Percentiles rank a stretch among this genome's conserved stretches.
phyloP scores from a whole-genome alignment of 768 basidiomycete genomes.

The Lentinula aciculospora region DNA sequence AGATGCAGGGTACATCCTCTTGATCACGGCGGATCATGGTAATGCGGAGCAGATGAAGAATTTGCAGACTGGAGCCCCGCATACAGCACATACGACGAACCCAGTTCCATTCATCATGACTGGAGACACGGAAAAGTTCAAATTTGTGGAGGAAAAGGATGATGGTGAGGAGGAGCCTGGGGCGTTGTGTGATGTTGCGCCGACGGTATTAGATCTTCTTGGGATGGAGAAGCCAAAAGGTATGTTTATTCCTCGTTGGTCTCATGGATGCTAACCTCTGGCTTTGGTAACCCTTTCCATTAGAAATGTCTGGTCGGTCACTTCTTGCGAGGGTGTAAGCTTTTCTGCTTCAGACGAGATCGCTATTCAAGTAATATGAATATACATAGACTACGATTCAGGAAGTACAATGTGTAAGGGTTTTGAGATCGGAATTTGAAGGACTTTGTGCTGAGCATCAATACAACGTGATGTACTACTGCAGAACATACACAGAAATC shows the following conservation, averaged over 20 bases:
- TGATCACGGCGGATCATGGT: slow-evolving; percentile 91
- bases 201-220: slow-evolving; percentile 78
- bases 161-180: slow-evolving; percentile 57
- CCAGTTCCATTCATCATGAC: slow-evolving; percentile 88
- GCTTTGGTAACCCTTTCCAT: background rate
- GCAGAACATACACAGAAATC: background rate
- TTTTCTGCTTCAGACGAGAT: no score
- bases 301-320: slow-evolving; percentile 59
- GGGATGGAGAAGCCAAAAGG: slow-evolving; percentile 68
- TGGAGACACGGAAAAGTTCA: slow-evolving; percentile 50
- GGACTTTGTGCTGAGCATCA: no score
- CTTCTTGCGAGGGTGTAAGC: slow-evolving; percentile 26
- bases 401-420: no score
- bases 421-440: no score
- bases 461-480: no score
- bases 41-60: slow-evolving; percentile 96
- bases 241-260: slow-evolving; percentile 19
- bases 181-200: slow-evolving; percentile 86
- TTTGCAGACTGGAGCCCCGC: slow-evolving; percentile 75
- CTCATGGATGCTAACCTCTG: background rate
- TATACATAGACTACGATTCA: no score
- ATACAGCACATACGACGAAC: slow-evolving; percentile 91
- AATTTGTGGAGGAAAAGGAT: slow-evolving; percentile 46
- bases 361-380: no score
- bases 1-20: slow-evolving; percentile 78